Base-by-base conservation (phyloP, 495 filamentous ascomycete species). In the Extremus antarcticus region DNA sequence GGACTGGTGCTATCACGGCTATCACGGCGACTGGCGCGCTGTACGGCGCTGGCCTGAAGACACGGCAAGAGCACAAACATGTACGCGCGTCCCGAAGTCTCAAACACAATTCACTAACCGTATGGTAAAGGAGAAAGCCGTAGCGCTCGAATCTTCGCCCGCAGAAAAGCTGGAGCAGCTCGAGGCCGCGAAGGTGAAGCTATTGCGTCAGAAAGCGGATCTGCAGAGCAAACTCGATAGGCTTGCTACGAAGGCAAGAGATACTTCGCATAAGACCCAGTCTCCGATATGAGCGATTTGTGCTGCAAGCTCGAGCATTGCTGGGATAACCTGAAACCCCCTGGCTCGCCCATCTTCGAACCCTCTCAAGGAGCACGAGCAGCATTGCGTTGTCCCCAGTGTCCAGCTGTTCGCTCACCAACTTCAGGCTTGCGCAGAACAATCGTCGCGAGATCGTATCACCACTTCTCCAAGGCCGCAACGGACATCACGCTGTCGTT, bases 21-120 rank as follows among this genome's bases (percentile, higher is more conserved):
- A 68, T 78, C 25, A 76, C 71, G 20, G 65, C 72, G 25, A 71
- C 70, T 0, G 78, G 80, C 45, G 65, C 75, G 0, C 70, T 73
- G 53, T 80, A 80, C 62, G 80, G 80, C 20, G 80, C 80, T 1
- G 73, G 73, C n/a, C 63, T 84, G 25, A 83, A 82, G 67, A 74
- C 70, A 51, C 66, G 66, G 54, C 65, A 73, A 55, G 75, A 82
- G 45, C 53, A 53, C 32, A 59, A 56, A 50, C 48, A 66, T 60
- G 68, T 68, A 45, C 47, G 21, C 13, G 24, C 1, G 29, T 25
- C 43, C 32, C 10, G 1, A 0, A 2, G 11, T 23, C 50, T 45
- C n/a, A 39, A 9, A 39, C n/a, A 38, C 20, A 9, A 49, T 43
- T 39, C n/a, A n/a, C n/a, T 39, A n/a, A 29, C 38, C 2, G 32